Percentiles rank a stretch among this genome's conserved stretches.
phyloP scores from a whole-genome alignment of 371 early-diverging fungal genomes.

The Syncephalastrum sp. region DNA sequence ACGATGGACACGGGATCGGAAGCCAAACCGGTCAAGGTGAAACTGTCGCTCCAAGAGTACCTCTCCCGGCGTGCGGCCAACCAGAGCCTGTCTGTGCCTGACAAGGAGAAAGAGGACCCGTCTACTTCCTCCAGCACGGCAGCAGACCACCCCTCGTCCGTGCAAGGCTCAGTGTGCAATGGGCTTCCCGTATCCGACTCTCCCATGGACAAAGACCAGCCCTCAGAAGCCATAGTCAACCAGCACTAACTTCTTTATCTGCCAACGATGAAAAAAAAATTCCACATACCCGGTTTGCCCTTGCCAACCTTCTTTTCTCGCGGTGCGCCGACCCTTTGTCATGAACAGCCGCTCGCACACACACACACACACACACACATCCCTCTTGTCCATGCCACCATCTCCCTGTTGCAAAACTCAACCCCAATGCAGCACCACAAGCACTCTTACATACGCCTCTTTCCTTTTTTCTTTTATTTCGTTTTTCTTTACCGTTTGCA shows the following conservation, averaged over 20 bases:
- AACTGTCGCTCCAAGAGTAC: constrained; percentile 40
- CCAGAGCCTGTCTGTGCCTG: constrained; percentile 8
- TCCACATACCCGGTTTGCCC: too few species aligned
- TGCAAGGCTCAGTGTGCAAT: not conserved
- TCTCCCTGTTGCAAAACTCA: too few species aligned
- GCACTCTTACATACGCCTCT: too few species aligned
- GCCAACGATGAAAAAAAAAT: not conserved
- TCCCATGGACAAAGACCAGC: constrained; percentile 5
- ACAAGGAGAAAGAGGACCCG: not conserved
- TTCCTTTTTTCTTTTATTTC: too few species aligned
- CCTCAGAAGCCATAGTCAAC: constrained; percentile 8
- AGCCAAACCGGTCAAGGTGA: constrained; percentile 21
- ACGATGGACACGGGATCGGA: constrained; percentile 5
- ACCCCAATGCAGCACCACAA: too few species aligned
- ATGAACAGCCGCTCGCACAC: too few species aligned
- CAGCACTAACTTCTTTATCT: constrained; percentile 2
- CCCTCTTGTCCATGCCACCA: too few species aligned
- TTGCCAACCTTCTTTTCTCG: too few species aligned
- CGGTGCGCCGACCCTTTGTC: too few species aligned
- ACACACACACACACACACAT: too few species aligned
- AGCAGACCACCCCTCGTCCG: not conserved
- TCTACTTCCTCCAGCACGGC: not conserved
- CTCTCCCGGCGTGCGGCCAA: constrained; percentile 23
- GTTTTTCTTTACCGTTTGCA: too few species aligned
- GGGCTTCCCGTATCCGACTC: not conserved